These are phyloP conservation scores for Cordyceps sp. DNA, from an alignment of 2,329 filamentous ascomycete species.

Conservation along the genomic window DNA sequence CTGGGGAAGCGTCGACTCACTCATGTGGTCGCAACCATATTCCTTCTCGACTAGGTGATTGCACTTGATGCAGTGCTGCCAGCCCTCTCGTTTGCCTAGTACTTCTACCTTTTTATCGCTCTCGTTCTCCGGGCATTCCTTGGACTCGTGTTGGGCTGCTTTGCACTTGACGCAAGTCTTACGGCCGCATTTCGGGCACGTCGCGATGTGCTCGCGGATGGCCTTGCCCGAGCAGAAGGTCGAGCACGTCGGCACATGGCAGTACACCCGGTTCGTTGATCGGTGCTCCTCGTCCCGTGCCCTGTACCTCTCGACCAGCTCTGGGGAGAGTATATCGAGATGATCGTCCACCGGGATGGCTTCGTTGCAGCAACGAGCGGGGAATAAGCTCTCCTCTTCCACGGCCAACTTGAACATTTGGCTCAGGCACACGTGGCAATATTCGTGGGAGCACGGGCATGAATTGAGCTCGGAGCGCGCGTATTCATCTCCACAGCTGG, in stretches of 20 bases:
- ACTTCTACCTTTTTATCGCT: too few species aligned
- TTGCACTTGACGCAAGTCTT: background rate
- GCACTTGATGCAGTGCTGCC: too few species aligned
- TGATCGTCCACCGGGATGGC: constrained; percentile 19
- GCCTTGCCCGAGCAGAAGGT: background rate
- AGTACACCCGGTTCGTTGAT: too few species aligned
- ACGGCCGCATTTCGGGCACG: background rate
- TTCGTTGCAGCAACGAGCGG: constrained; percentile 33
- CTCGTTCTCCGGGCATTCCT: too few species aligned
- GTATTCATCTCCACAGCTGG: too few species aligned
- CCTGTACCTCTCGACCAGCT: constrained; percentile 16
- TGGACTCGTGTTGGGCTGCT: background rate
- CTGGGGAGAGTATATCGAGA: constrained; percentile 16
- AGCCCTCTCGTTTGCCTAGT: too few species aligned
- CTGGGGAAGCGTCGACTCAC: too few species aligned
- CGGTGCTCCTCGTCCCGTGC: too few species aligned
- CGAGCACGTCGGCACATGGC: too few species aligned
- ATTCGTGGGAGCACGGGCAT: constrained; percentile 21
- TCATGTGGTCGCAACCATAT: too few species aligned
- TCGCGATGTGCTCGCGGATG: background rate
- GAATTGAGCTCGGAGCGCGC: too few species aligned
- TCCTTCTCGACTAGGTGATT: too few species aligned
- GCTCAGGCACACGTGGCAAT: constrained; percentile 31
- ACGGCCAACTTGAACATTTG: constrained; percentile 24
- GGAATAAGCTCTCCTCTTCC: constrained; percentile 33